Evolutionary conservation across 2,329 filamentous ascomycete species (phyloP).

Genomic region (Hymenoscyphus fraxineus): DNA sequence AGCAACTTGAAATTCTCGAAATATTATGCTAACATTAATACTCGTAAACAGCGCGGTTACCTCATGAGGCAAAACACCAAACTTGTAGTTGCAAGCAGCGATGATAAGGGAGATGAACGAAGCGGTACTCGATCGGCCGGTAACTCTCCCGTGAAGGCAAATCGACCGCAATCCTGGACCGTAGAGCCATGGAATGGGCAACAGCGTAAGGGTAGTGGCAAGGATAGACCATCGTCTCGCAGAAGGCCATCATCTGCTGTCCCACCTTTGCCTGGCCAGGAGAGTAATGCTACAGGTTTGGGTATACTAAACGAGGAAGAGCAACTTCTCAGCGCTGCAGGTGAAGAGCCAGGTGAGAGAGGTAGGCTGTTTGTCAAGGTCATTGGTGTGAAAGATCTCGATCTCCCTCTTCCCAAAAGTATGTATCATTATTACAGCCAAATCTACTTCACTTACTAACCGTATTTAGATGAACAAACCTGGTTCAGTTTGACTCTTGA

Average conservation of each 20-base stretch:
- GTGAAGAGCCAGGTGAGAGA: slow-evolving; percentile 78
- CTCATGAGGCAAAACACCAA: slow-evolving; percentile 99
- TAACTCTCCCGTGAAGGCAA: slow-evolving; percentile 69
- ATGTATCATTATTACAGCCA: slow-evolving; percentile 38
- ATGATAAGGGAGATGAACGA: slow-evolving; percentile 59
- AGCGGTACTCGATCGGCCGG: slow-evolving; percentile 56
- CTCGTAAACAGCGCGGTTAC: slow-evolving; percentile 83
- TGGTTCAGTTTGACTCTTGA: slow-evolving; percentile 98
- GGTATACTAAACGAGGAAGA: slow-evolving; percentile 59
- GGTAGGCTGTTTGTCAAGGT: slow-evolving; percentile 96
- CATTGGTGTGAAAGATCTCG: slow-evolving; percentile 94
- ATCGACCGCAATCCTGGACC: slow-evolving; percentile 86
- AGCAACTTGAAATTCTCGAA: slow-evolving; percentile 12
- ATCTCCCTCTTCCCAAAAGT: slow-evolving; percentile 87
- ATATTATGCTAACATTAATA: slow-evolving; percentile 58
- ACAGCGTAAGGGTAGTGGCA: slow-evolving; percentile 55
- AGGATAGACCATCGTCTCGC: slow-evolving; percentile 42
- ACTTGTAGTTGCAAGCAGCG: slow-evolving; percentile 81
- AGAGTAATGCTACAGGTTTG: slow-evolving; percentile 66
- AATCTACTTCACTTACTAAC: slow-evolving; percentile 27
- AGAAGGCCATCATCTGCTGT: slow-evolving; percentile 46
- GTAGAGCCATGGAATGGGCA: slow-evolving; percentile 96
- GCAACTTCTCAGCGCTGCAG: slow-evolving; percentile 47
- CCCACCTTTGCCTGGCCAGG: slow-evolving; percentile 82
- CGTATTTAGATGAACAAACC: slow-evolving; percentile 68